Evolutionary conservation across 495 filamentous ascomycete species (phyloP), one percentile per base, ranked within the genome.

Genomic region (Astrocystis sublimbata): DNA sequence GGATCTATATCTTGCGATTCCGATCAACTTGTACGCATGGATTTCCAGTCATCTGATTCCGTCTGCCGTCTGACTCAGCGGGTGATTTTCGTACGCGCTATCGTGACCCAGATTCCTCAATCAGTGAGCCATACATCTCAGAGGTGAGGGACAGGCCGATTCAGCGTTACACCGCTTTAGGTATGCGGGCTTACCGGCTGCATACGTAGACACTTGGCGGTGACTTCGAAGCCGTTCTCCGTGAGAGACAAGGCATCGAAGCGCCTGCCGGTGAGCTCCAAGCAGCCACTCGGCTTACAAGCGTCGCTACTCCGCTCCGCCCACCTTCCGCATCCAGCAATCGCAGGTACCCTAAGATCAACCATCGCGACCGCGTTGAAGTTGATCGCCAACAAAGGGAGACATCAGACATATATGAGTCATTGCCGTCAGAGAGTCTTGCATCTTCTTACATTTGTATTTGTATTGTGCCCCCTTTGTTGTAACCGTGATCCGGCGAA

Each of bases 301-400:
- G 36, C 28, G 41, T 9, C 41, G n/a, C 15, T 2, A 9, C 49
- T 52, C 30, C 30, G 49, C 49, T 52, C 30, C 52, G 6, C 36
- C 36, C 40, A 57, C 54, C 53, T 57, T 57, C 53, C 53, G 15
- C 23, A 57, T 57, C 31, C 40, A 45, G 53, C 24, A 43, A 42
- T 40, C 15, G n/a, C n/a, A n/a, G n/a, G n/a, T n/a, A n/a, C n/a
- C n/a, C n/a, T 43, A 45, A 9, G 2, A 15, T 43, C 24, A n/a
- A 38, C 17, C 5, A 56, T 41, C 12, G 35, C 51, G 21, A 38
- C 38, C 15, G 35, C 9, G 43, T 9, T 21, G 41, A 47, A 54
- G 35, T 54, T 30, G 19, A 33, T 52, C 49, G 4, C 30, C 12
- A 3, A 6, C 30, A 8, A 15, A 38, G 10, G 21, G 33, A n/a